Conservation (phyloP, 2,329 filamentous ascomycete genomes). For the Penicillium nordicum region DNA sequence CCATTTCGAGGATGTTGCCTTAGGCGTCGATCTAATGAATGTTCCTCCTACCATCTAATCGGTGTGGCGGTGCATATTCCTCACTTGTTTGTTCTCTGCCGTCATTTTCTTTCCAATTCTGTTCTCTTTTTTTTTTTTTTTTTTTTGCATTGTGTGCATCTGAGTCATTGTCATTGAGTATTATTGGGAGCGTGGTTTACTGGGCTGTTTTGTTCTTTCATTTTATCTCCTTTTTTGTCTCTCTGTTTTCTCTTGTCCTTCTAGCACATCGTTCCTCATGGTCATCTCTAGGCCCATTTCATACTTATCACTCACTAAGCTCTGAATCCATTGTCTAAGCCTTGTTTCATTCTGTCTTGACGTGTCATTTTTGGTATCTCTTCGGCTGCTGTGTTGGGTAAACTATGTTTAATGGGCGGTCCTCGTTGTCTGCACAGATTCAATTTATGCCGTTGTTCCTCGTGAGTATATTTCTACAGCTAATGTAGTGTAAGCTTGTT, state of each 20-base stretch:
- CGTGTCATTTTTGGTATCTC: not conserved
- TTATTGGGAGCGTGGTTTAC: conserved; percentile 29
- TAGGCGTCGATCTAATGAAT: conserved; percentile 24
- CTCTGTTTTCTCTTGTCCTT: conserved; percentile 20
- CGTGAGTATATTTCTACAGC: not conserved
- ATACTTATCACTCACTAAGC: conserved; percentile 16
- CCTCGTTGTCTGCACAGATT: not conserved
- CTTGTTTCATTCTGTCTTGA: conserved; percentile 4
- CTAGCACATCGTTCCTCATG: conserved; percentile 29
- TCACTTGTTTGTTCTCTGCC: conserved; percentile 15
- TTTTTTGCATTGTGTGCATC: conserved; percentile 24
- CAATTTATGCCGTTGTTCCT: not conserved
- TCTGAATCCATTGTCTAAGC: conserved; percentile 15
- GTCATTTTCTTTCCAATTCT: conserved; percentile 5
- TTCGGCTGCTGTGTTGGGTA: not conserved
- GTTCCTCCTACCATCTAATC: conserved; percentile 10
- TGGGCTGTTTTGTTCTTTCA: conserved; percentile 21
- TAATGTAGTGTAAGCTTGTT: not conserved
- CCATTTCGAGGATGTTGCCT: not conserved
- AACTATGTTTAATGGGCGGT: not conserved
- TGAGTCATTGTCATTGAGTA: conserved; percentile 30
- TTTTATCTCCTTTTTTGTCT: conserved; percentile 21
- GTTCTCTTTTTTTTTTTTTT: conserved; percentile 14
- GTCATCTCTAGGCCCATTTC: conserved; percentile 25
- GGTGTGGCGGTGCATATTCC: conserved; percentile 12